Percentiles rank a stretch among this genome's conserved stretches.
These are phyloP conservation scores for Stemphylium beticola DNA, from an alignment of 2,329 filamentous ascomycete species.

Conservation along the genomic window DNA sequence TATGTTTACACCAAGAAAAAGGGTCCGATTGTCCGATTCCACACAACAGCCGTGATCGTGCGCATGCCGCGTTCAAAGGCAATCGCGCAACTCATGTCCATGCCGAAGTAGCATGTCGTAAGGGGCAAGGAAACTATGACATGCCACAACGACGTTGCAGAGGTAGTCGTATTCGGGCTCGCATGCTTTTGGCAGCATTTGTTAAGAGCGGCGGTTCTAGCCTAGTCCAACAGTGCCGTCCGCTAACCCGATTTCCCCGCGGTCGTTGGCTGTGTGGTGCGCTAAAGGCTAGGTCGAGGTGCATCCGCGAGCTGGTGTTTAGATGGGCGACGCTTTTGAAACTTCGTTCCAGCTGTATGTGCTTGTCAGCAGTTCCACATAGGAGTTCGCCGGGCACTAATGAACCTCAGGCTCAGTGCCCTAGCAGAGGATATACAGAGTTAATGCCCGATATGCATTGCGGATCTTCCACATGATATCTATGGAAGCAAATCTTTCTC, in stretches of 20 bases:
- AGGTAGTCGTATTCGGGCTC: slow-evolving; percentile 25
- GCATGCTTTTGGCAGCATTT: slow-evolving; percentile 31
- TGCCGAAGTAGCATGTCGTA: slow-evolving; percentile 5
- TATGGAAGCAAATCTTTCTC: slow-evolving; percentile 28
- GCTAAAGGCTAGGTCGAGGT: slow-evolving; percentile 43
- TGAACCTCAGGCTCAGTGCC: slow-evolving; percentile 30
- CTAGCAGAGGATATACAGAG: slow-evolving; percentile 39
- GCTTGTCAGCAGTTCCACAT: slow-evolving; percentile 40
- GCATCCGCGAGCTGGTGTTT: slow-evolving; percentile 39
- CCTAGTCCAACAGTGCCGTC: slow-evolving; percentile 35
- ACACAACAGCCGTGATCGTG: slow-evolving; percentile 6
- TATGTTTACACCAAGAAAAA: slow-evolving; percentile 14
- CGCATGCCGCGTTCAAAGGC: slow-evolving; percentile 11
- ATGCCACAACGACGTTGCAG: slow-evolving; percentile 16
- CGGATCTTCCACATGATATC: slow-evolving; percentile 33
- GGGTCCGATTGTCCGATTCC: slow-evolving; percentile 8
- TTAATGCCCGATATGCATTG: slow-evolving; percentile 41
- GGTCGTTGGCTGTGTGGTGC: slow-evolving; percentile 39
- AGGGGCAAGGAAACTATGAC: slow-evolving; percentile 7
- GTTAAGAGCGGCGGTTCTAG: slow-evolving; percentile 37
- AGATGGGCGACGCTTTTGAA: slow-evolving; percentile 41
- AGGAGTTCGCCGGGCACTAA: slow-evolving; percentile 36
- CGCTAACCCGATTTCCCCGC: slow-evolving; percentile 44
- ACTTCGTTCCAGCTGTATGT: slow-evolving; percentile 40
- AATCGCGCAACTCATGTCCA: neutral